A percentile compares a stretch with the other conserved stretches of the same genome.
These are phyloP conservation scores for Penicillium ochrochloron DNA, from an alignment of 495 filamentous ascomycete species.

Conservation along the genomic window DNA sequence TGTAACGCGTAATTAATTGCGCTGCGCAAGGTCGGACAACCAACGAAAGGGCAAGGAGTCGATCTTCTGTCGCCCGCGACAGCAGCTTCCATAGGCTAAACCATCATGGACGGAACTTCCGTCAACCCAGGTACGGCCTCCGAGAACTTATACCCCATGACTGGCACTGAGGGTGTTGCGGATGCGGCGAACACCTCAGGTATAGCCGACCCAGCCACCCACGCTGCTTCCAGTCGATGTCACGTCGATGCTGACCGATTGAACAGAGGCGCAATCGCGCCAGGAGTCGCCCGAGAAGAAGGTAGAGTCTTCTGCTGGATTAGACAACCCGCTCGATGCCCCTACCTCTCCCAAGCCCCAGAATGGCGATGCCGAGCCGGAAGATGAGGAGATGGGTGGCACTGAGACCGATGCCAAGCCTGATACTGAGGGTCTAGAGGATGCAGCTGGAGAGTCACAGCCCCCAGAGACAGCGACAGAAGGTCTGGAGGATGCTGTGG, in stretches of 20 bases:
- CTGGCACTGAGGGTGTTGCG: conserved; percentile 33
- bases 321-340: conserved; percentile 86
- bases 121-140: conserved; percentile 31
- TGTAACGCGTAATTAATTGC: conserved; percentile 20
- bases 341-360: conserved; percentile 75
- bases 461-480: conserved; percentile 28
- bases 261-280: conserved; percentile 39
- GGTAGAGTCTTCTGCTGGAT: conserved; percentile 37
- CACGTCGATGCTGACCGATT: conserved; percentile 26
- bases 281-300: conserved; percentile 37
- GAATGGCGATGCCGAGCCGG: conserved; percentile 61
- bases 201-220: conserved; percentile 25
- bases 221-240: conserved; percentile 13
- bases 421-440: conserved; percentile 56
- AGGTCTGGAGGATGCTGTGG: conserved; percentile 46
- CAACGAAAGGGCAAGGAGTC: conserved; percentile 37
- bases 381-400: conserved; percentile 89
- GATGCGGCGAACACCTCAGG: conserved; percentile 41
- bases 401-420: conserved; percentile 64
- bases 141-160: conserved; percentile 37
- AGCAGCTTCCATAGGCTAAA: conserved; percentile 31
- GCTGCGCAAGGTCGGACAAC: conserved; percentile 20
- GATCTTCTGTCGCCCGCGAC: conserved; percentile 43
- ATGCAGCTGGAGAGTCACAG: conserved; percentile 40
- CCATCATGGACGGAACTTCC: conserved; percentile 47